phyloP scores from a whole-genome alignment of 2,329 filamentous ascomycete genomes.

The Ophiostoma australiae region DNA sequence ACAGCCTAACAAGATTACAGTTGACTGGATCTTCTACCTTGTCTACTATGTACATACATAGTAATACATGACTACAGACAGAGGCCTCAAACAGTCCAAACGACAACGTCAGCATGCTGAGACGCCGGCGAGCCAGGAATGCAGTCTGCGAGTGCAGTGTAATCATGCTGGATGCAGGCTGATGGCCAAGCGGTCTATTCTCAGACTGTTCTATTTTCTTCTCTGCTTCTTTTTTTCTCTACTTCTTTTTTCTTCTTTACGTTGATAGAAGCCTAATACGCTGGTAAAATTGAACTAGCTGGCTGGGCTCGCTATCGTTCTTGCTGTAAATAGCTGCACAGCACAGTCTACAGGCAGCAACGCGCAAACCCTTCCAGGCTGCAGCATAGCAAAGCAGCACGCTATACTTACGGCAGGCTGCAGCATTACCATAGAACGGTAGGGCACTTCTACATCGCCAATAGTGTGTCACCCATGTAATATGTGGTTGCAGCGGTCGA shows the following conservation, averaged over 20 bases:
- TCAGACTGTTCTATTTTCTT: neutral
- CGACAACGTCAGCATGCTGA: neutral
- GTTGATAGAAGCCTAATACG: too few species aligned
- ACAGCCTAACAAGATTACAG: neutral
- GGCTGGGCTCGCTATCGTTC: too few species aligned
- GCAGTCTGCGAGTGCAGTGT: too few species aligned
- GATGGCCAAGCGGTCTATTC: too few species aligned
- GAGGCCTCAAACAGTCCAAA: neutral
- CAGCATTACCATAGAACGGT: neutral
- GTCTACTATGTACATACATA: too few species aligned
- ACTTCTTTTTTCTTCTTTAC: neutral
- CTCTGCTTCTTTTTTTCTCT: neutral
- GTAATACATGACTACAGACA: too few species aligned
- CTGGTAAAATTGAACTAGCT: too few species aligned
- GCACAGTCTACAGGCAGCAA: too few species aligned
- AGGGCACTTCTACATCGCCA: neutral
- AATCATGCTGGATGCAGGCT: too few species aligned
- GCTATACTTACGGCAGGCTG: neutral
- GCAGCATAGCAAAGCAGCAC: neutral
- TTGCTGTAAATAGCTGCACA: too few species aligned
- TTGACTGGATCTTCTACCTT: neutral
- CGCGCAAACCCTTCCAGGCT: too few species aligned
- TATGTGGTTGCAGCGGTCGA: constrained; percentile 3
- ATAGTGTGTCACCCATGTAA: constrained; percentile 5
- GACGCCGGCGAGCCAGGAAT: neutral